These are phyloP conservation scores for Draba incana DNA, from an alignment of 345 rosid genomes.

Conservation along the genomic window DNA sequence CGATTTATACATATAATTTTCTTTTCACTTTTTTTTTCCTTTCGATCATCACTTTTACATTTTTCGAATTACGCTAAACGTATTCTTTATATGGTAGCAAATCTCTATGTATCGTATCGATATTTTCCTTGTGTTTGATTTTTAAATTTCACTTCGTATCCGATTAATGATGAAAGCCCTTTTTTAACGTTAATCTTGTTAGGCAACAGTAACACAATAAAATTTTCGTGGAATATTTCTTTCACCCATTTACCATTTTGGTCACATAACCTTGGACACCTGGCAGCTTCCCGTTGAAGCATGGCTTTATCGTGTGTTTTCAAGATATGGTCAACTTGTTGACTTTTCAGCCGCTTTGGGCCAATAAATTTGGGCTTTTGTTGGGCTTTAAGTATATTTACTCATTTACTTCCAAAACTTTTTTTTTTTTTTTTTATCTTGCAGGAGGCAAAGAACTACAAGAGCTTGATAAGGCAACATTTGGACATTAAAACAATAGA, in stretches of 20 bases:
- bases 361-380: slow-evolving; percentile 25
- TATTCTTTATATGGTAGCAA: slow-evolving; percentile 17
- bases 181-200: neutral
- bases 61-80: slow-evolving; percentile 2
- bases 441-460: slow-evolving; percentile 55
- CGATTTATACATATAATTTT: neutral
- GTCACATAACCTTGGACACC: slow-evolving; percentile 24
- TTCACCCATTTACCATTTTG: slow-evolving; percentile 17
- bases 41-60: slow-evolving; percentile 9
- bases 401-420: neutral
- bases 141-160: neutral
- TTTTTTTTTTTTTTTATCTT: too few species aligned
- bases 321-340: slow-evolving; percentile 39
- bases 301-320: slow-evolving; percentile 38
- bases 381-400: slow-evolving; percentile 6
- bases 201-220: neutral
- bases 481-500: slow-evolving; percentile 63
- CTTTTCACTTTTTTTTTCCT: slow-evolving; percentile 24
- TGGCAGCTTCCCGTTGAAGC: slow-evolving; percentile 43
- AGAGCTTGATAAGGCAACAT: slow-evolving; percentile 54
- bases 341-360: slow-evolving; percentile 23
- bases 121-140: neutral
- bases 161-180: neutral
- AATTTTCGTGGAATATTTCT: neutral
- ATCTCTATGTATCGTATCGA: neutral